These are phyloP conservation scores for Leccinum uliginosum DNA, from an alignment of 768 basidiomycete species.

Conservation along the genomic window DNA sequence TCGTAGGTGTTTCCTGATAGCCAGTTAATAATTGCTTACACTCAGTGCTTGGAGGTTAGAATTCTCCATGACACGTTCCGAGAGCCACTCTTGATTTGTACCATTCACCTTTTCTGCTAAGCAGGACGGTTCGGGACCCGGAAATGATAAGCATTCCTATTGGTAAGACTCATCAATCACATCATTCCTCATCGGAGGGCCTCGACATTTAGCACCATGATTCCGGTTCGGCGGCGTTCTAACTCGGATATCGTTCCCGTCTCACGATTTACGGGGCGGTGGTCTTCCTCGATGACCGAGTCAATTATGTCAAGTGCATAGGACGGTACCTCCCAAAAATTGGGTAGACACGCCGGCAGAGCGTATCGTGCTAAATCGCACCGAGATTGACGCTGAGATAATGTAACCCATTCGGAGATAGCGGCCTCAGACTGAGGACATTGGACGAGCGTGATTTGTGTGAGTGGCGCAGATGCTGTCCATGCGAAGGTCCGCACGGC, in stretches of 20 bases:
- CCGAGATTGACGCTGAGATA: conserved; percentile 19
- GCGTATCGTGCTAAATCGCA: background rate
- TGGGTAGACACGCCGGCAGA: background rate
- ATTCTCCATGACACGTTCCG: background rate
- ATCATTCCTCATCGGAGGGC: background rate
- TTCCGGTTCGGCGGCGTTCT: conserved; percentile 1
- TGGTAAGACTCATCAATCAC: background rate
- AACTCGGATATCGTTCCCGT: background rate
- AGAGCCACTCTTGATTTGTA: background rate
- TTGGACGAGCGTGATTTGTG: conserved; percentile 1
- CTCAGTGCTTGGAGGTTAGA: background rate
- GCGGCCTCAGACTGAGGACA: background rate
- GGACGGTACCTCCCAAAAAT: background rate
- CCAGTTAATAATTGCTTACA: background rate
- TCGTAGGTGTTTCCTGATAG: background rate
- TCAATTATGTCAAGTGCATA: background rate
- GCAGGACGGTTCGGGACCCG: background rate
- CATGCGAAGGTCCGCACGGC: conserved; percentile 7
- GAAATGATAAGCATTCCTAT: background rate
- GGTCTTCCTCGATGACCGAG: conserved; percentile 1
- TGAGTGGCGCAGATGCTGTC: background rate
- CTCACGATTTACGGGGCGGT: conserved; percentile 5
- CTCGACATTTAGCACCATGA: background rate
- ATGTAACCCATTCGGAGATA: background rate
- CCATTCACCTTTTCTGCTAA: background rate